Percentiles rank a stretch among this genome's conserved stretches.
phyloP scores from a whole-genome alignment of 2,329 filamentous ascomycete species.

The Fusarium xyrophilum region DNA sequence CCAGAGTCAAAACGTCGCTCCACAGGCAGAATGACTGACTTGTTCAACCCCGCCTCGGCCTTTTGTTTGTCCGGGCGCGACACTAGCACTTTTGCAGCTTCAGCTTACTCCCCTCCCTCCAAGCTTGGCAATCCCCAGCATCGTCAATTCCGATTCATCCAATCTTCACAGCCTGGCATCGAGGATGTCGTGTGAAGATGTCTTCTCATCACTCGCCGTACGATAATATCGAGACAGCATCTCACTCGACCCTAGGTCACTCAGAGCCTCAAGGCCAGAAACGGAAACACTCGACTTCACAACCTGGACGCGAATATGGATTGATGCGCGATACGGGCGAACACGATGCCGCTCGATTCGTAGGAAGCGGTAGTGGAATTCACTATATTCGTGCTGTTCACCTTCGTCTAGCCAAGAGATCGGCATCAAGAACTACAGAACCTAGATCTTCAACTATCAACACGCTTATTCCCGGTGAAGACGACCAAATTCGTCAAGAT shows the following conservation, averaged over 20 bases:
- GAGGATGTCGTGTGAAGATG: constrained; percentile 23
- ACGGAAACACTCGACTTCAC: constrained; percentile 42
- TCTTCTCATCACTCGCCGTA: constrained; percentile 43
- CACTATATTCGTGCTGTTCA: constrained; percentile 65
- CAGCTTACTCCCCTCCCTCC: background rate
- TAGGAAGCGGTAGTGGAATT: constrained; percentile 66
- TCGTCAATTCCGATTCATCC: background rate
- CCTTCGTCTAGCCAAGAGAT: constrained; percentile 49
- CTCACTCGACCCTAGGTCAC: constrained; percentile 36
- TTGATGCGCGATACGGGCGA: constrained; percentile 59
- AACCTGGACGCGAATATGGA: constrained; percentile 45
- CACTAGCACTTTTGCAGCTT: constrained; percentile 9
- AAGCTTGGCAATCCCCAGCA: background rate
- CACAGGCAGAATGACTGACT: background rate
- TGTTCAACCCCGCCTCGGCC: constrained; percentile 38
- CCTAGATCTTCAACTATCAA: constrained; percentile 22
- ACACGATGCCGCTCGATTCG: constrained; percentile 58
- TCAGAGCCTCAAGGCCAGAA: constrained; percentile 36
- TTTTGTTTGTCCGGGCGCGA: constrained; percentile 40
- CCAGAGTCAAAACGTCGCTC: background rate
- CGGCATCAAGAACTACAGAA: constrained; percentile 30
- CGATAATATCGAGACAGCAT: constrained; percentile 40
- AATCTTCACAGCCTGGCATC: background rate
- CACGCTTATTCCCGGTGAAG: constrained; percentile 62
- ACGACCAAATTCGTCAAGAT: constrained; percentile 54